Conservation (phyloP, 768 basidiomycete species). For the Pisolithus orientalis region DNA sequence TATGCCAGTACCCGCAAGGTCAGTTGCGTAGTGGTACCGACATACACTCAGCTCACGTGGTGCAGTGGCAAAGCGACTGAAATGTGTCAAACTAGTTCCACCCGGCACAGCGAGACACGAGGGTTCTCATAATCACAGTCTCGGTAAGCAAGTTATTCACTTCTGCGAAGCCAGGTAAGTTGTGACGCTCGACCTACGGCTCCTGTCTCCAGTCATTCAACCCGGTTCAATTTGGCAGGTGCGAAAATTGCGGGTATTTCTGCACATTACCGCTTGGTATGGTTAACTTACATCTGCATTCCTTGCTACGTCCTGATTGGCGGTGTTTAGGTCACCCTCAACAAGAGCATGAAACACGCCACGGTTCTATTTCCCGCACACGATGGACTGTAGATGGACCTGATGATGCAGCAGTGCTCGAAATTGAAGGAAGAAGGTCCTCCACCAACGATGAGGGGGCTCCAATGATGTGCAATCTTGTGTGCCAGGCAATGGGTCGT, state of each 20-base stretch:
- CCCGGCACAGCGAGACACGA: conserved; percentile 34
- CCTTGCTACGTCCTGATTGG: too few relatives aligned
- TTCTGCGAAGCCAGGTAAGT: conserved; percentile 45
- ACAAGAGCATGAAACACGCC: conserved; percentile 52
- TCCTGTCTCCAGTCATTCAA: conserved; percentile 1
- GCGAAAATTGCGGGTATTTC: conserved; percentile 50
- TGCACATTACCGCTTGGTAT: conserved; percentile 50
- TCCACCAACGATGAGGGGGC: conserved; percentile 48
- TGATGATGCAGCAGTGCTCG: conserved; percentile 40
- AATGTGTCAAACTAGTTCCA: conserved; percentile 43
- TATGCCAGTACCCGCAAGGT: conserved; percentile 50
- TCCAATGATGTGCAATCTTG: conserved; percentile 55
- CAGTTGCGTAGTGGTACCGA: not conserved
- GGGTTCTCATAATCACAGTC: conserved; percentile 45
- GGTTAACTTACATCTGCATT: not conserved
- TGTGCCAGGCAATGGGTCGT: conserved; percentile 46
- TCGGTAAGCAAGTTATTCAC: conserved; percentile 39
- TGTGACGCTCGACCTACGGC: not conserved
- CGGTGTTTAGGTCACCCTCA: conserved; percentile 42
- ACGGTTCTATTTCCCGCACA: conserved; percentile 55
- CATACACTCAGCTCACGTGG: not conserved
- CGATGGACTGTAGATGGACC: conserved; percentile 50
- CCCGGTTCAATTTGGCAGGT: conserved; percentile 25
- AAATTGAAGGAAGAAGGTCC: conserved; percentile 48
- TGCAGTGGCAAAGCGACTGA: conserved; percentile 44